phyloP scores from a whole-genome alignment of 257 asterid genomes.

The Avicennia marina region DNA sequence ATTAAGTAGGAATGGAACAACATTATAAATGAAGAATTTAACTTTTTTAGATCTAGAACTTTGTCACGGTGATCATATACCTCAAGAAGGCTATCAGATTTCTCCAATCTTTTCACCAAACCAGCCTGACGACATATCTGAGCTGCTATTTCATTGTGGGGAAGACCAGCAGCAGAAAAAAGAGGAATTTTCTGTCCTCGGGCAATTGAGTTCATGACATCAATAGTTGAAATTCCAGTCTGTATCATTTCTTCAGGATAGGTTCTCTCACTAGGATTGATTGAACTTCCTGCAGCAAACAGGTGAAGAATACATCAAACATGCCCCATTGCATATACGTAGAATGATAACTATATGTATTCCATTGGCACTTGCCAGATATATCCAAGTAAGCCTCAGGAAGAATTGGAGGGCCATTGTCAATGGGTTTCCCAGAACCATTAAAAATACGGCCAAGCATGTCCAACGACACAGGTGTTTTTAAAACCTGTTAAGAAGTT shows the following conservation, averaged over 20 bases:
- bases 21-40: not conserved
- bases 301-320: constrained; percentile 20
- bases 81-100: constrained; percentile 81
- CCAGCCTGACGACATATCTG: constrained; percentile 99
- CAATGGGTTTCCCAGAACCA: constrained; percentile 83
- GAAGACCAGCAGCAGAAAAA: constrained; percentile 98
- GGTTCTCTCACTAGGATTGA: constrained; percentile 98
- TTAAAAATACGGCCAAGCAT: constrained; percentile 67
- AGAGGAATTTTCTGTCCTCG: constrained; percentile 98
- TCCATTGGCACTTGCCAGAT: constrained; percentile 57
- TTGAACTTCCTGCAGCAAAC: constrained; percentile 79
- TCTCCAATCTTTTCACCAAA: constrained; percentile 90
- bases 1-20: not conserved
- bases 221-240: constrained; percentile 96
- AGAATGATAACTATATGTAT: constrained; percentile 2
- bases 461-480: constrained; percentile 57
- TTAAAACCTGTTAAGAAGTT: constrained; percentile 30
- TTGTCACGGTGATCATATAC: constrained; percentile 28
- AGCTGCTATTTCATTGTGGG: constrained; percentile 98
- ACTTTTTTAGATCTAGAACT: not conserved
- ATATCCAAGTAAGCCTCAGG: constrained; percentile 98
- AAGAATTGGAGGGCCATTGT: constrained; percentile 93
- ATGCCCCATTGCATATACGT: not conserved
- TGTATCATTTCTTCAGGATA: constrained; percentile 99
- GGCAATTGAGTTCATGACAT: constrained; percentile 98